phyloP scores from a whole-genome alignment of 352 stramenopile genomes.

The Globisporangium barbulae region DNA sequence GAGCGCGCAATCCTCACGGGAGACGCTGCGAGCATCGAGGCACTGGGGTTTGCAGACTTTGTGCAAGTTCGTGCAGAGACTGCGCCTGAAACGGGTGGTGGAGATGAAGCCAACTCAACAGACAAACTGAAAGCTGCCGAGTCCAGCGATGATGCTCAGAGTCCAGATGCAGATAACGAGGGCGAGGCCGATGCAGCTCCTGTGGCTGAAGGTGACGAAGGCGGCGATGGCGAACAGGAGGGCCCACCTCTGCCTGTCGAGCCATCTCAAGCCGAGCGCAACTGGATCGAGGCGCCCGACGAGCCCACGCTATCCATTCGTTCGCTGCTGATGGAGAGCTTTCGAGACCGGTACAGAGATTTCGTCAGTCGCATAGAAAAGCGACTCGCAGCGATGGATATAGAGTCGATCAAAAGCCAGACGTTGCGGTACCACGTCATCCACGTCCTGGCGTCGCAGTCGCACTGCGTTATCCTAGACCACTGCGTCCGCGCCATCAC shows the following conservation, averaged over 20 bases:
- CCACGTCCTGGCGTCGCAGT: conserved; percentile 41
- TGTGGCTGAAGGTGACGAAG: conserved; percentile 1
- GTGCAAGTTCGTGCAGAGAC: neutral
- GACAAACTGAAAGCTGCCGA: conserved; percentile 5
- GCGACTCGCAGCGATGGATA: conserved; percentile 4
- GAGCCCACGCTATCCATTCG: conserved; percentile 36
- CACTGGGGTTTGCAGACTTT: conserved; percentile 30
- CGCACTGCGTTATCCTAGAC: conserved; percentile 39
- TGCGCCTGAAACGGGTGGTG: neutral
- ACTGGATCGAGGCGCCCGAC: conserved; percentile 29
- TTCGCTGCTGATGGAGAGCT: conserved; percentile 23
- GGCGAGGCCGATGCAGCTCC: conserved; percentile 6
- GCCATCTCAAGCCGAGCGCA: conserved; percentile 29
- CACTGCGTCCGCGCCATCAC: conserved; percentile 63
- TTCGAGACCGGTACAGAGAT: conserved; percentile 29
- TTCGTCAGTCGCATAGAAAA: conserved; percentile 27
- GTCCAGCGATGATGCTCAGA: conserved; percentile 7
- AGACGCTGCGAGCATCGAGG: conserved; percentile 14
- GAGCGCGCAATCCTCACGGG: conserved; percentile 40
- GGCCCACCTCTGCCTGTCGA: conserved; percentile 12
- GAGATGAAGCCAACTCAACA: neutral
- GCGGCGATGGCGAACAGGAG: neutral
- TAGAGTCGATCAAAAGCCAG: neutral
- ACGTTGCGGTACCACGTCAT: conserved; percentile 33
- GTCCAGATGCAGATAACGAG: neutral